phyloP scores from a whole-genome alignment of 768 basidiomycete species.

The Hortiboletus flavorubellus region DNA sequence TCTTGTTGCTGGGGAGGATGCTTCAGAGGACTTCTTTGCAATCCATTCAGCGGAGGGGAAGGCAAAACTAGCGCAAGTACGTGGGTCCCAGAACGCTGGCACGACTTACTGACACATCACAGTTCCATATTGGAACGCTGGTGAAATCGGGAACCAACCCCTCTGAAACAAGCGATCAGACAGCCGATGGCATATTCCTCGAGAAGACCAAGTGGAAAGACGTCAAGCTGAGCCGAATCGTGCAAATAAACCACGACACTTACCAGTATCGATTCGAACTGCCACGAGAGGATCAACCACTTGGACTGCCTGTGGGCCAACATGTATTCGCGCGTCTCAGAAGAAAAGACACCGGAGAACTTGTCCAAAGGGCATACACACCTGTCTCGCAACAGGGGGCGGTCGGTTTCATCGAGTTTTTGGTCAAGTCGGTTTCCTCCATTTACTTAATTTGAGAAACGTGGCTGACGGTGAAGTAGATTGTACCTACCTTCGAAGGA shows the following conservation, averaged over 20 bases:
- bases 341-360: slow-evolving; percentile 38
- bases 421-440: slow-evolving; percentile 44
- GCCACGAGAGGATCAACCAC: slow-evolving; percentile 34
- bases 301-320: slow-evolving; percentile 58
- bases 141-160: neutral
- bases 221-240: slow-evolving; percentile 36
- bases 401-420: slow-evolving; percentile 47
- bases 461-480: slow-evolving; percentile 24
- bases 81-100: neutral
- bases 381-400: slow-evolving; percentile 46
- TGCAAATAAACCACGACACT: slow-evolving; percentile 45
- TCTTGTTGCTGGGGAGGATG: slow-evolving; percentile 55
- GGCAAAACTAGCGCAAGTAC: slow-evolving; percentile 40
- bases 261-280: slow-evolving; percentile 50
- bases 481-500: slow-evolving; percentile 40
- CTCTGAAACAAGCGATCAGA: slow-evolving; percentile 1
- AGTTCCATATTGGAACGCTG: slow-evolving; percentile 53
- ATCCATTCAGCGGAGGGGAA: slow-evolving; percentile 56
- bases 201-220: slow-evolving; percentile 47
- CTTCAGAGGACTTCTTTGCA: slow-evolving; percentile 61
- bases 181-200: slow-evolving; percentile 36
- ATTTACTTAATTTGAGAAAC: neutral
- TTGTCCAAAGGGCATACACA: slow-evolving; percentile 58
- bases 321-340: slow-evolving; percentile 53
- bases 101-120: slow-evolving; percentile 6